Percentiles rank a stretch among this genome's conserved stretches.
Evolutionary conservation across 441 rosid genomes (phyloP).

Genomic region (Jatropha multifida): DNA sequence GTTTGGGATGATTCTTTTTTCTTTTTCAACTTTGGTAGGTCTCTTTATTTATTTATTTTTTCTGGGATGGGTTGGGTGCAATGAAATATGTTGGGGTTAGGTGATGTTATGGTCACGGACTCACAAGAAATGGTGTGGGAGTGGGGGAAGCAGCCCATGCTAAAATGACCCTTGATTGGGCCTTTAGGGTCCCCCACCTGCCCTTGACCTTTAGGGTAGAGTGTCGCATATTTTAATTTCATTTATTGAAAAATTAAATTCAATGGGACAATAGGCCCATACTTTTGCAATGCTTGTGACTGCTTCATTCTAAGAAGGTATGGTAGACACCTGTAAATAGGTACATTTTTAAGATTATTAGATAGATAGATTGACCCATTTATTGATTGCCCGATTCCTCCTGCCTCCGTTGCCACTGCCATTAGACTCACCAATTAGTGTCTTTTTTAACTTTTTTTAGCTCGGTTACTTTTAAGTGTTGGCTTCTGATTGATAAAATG

Average conservation of each 20-base stretch:
- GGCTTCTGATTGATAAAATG: no score
- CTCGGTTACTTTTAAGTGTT: no score
- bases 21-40: background rate
- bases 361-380: background rate
- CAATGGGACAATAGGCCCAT: slow-evolving; percentile 25
- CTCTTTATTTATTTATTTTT: background rate
- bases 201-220: background rate
- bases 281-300: slow-evolving; percentile 11
- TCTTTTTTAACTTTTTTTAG: no score
- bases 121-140: slow-evolving; percentile 44
- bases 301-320: background rate
- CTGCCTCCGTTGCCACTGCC: background rate
- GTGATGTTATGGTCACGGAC: slow-evolving; percentile 28
- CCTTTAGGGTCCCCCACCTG: slow-evolving; percentile 29
- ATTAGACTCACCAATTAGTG: background rate
- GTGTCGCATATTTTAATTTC: background rate
- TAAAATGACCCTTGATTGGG: slow-evolving; percentile 18
- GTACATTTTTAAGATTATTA: background rate
- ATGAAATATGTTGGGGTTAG: slow-evolving; percentile 18
- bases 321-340: slow-evolving; percentile 14
- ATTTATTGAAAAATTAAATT: slow-evolving; percentile 14
- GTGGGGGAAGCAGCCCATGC: slow-evolving; percentile 52
- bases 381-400: background rate
- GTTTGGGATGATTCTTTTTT: slow-evolving; percentile 16
- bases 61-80: background rate